Evolutionary conservation across 768 basidiomycete species (phyloP).

Genomic region (Tephrocybe sp.): DNA sequence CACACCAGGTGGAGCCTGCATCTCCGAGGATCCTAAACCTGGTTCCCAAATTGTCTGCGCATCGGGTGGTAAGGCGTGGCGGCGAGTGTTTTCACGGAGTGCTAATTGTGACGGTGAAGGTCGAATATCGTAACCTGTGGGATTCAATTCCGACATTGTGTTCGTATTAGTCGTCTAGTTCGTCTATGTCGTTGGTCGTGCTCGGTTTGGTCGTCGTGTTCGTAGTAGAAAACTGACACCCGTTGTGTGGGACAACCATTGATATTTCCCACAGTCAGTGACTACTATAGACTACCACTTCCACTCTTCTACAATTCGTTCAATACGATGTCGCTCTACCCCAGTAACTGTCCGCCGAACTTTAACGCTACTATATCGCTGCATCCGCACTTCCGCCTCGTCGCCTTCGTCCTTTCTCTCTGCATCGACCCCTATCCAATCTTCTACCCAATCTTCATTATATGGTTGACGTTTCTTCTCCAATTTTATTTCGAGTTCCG

Average conservation of each 20-base stretch:
- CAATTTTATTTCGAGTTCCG: slow-evolving; percentile 38
- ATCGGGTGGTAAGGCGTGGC: slow-evolving; percentile 14
- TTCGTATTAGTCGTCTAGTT: slow-evolving; percentile 4
- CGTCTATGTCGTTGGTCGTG: not conserved
- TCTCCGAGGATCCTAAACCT: slow-evolving; percentile 16
- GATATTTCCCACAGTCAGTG: slow-evolving; percentile 19
- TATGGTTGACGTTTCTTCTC: slow-evolving; percentile 40
- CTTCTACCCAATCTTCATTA: slow-evolving; percentile 42
- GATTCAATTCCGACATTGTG: slow-evolving; percentile 32
- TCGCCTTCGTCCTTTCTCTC: slow-evolving; percentile 33
- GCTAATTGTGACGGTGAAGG: slow-evolving; percentile 16
- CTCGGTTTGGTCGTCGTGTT: slow-evolving; percentile 1
- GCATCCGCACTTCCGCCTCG: slow-evolving; percentile 42
- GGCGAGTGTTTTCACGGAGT: slow-evolving; percentile 13
- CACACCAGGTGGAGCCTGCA: slow-evolving; percentile 22
- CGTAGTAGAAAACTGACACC: not conserved
- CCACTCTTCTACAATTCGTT: slow-evolving; percentile 70
- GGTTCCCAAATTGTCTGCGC: slow-evolving; percentile 16
- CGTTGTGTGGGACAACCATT: not conserved
- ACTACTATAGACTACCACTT: slow-evolving; percentile 38
- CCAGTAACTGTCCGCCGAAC: slow-evolving; percentile 55
- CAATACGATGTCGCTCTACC: slow-evolving; percentile 71
- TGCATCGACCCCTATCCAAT: slow-evolving; percentile 38
- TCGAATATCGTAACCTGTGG: slow-evolving; percentile 26
- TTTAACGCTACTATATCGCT: slow-evolving; percentile 53